These are phyloP conservation scores for Didymosphaeria variabile DNA, from an alignment of 2,329 filamentous ascomycete species.

Conservation along the genomic window DNA sequence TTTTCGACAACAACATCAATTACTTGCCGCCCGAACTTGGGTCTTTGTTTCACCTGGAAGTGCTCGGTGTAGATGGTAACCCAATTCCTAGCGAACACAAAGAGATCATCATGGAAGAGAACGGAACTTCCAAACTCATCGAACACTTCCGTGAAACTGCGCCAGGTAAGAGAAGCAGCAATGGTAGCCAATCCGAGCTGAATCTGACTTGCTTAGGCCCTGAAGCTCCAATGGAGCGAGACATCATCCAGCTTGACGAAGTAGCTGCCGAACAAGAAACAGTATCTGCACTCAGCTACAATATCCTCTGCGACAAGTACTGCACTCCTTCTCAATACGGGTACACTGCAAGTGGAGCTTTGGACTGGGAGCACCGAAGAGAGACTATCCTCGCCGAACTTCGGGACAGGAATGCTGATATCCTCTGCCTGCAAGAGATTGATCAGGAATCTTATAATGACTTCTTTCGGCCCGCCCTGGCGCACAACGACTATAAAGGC, in stretches of 20 bases:
- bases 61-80: slow-evolving; percentile 92
- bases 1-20: slow-evolving; percentile 90
- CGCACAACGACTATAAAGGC: slow-evolving; percentile 89
- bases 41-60: slow-evolving; percentile 85
- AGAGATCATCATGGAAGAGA: slow-evolving; percentile 84
- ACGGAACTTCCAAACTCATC: slow-evolving; percentile 86
- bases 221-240: slow-evolving; percentile 76
- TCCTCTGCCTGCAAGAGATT: slow-evolving; percentile 93
- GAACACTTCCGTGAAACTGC: slow-evolving; percentile 83
- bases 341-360: slow-evolving; percentile 82
- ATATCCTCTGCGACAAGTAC: slow-evolving; percentile 93
- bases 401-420: slow-evolving; percentile 80
- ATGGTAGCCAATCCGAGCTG: not conserved
- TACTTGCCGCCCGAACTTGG: slow-evolving; percentile 87
- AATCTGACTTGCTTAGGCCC: slow-evolving; percentile 63
- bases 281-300: slow-evolving; percentile 90
- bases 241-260: slow-evolving; percentile 78
- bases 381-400: slow-evolving; percentile 86
- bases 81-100: slow-evolving; percentile 74
- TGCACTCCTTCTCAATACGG: slow-evolving; percentile 87
- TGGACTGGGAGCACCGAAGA: slow-evolving; percentile 88
- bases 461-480: slow-evolving; percentile 86
- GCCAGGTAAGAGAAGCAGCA: slow-evolving; percentile 69
- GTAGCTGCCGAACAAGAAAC: slow-evolving; percentile 65
- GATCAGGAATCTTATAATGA: slow-evolving; percentile 92